Conservation (phyloP, 257 asterid genomes). For the Rehmannia glutinosa region DNA sequence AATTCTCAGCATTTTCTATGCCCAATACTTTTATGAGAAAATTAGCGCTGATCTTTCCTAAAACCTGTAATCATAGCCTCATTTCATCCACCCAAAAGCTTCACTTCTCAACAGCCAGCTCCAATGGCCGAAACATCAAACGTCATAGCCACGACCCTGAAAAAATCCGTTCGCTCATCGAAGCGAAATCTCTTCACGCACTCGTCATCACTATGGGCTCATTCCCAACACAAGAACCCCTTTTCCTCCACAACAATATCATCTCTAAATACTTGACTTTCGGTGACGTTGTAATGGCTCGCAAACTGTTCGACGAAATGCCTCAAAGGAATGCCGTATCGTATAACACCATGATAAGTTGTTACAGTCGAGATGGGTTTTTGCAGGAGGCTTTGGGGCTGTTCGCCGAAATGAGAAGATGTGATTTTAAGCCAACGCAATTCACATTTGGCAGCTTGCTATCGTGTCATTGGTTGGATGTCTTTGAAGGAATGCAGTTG, state of each 20-base stretch:
- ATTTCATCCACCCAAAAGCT: conserved; percentile 21
- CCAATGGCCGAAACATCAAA: conserved; percentile 32
- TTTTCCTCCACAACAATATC: conserved; percentile 52
- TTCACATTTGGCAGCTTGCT: conserved; percentile 59
- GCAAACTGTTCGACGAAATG: conserved; percentile 66
- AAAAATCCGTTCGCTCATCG: conserved; percentile 33
- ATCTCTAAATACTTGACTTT: conserved; percentile 27
- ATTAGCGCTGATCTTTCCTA: conserved; percentile 5
- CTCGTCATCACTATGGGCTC: conserved; percentile 47
- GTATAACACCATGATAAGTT: conserved; percentile 62
- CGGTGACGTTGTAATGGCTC: conserved; percentile 38
- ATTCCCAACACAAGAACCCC: conserved; percentile 35
- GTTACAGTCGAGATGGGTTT: conserved; percentile 39
- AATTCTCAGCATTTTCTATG: too few species aligned
- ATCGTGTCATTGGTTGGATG: conserved; percentile 40
- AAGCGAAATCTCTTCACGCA: conserved; percentile 58
- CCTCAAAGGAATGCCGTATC: conserved; percentile 51
- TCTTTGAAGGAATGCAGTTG: conserved; percentile 50
- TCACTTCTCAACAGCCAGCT: conserved; percentile 20
- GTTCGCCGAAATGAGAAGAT: conserved; percentile 53
- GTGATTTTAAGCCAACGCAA: conserved; percentile 49
- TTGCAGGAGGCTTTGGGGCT: conserved; percentile 40
- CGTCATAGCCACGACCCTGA: conserved; percentile 35
- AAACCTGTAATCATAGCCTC: background rate
- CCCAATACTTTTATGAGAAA: conserved; percentile 51